Base-by-base conservation (phyloP, 306 rosid species). In the Herpetospermum pedunculosum region DNA sequence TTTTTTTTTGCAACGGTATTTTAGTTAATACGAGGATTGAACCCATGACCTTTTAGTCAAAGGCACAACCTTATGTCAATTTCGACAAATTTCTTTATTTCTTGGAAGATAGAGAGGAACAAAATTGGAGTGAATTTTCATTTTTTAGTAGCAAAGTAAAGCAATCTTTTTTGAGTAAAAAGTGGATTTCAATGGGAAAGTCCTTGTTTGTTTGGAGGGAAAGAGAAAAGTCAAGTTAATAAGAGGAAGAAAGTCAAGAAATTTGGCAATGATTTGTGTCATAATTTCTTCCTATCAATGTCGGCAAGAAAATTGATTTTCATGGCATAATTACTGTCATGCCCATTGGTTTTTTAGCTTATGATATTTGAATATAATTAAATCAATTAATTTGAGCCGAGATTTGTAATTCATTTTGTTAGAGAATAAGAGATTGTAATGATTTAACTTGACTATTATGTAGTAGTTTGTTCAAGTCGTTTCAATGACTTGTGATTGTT, bases 221-320 rank as follows among this genome's bases (percentile, higher is more conserved):
- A 63, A 37, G 30, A 8, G 37, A 60, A 34, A 64, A 28, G 47
- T 32, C 70, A 64, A 64, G 37, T 35, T 3, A 63, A 63, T 10
- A 15, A 30, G 10, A 10, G 38, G 14, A 21, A 63, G 6, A 64
- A 37, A 19, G 70, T 64, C 48, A n/a, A 9, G 10, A 64, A 64
- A 64, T 37, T 60, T 18, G 26, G 70, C 70, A 34, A 64, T 37
- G 70, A 64, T 64, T 64, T 64, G 48, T 60, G 41, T 8, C 70
- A 38, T n/a, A n/a, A n/a, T 64, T 37, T 64, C 70, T 64, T 37
- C 29, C 8, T 12, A 64, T 37, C 29, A 6, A 30, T 34, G 70
- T 64, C 70, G 70, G 70, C 47, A 63, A 63, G 4, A 38, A 63
- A 18, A 34, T 7, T 32, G 29, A n/a, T n/a, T 63, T 35, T 55